Evolutionary conservation across 2,329 filamentous ascomycete genomes (phyloP).

Genomic region (Monilinia polystroma): DNA sequence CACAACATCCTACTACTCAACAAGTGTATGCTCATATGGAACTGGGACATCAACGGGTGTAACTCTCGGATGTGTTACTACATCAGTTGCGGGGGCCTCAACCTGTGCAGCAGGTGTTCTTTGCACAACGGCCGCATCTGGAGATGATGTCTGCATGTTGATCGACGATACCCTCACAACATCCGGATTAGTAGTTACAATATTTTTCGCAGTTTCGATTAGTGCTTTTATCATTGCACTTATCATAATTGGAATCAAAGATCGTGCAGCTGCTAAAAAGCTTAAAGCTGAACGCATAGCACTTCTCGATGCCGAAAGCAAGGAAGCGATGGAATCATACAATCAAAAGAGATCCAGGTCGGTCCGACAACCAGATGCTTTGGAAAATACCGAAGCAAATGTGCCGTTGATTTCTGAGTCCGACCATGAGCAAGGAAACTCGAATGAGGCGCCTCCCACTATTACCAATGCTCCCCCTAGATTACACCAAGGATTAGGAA

Average conservation of each 20-base stretch:
- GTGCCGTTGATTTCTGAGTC: not conserved
- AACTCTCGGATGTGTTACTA: conserved; percentile 18
- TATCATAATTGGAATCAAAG: conserved; percentile 9
- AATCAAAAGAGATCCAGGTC: not conserved
- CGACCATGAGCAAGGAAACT: not conserved
- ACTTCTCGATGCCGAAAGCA: conserved; percentile 16
- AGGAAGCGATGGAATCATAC: conserved; percentile 1
- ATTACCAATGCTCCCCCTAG: not conserved
- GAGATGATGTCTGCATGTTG: conserved; percentile 1
- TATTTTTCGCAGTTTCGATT: conserved; percentile 15
- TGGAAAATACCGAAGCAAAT: conserved; percentile 1
- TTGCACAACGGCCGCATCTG: conserved; percentile 14
- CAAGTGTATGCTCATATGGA: conserved; percentile 18
- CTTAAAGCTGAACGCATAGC: conserved; percentile 2
- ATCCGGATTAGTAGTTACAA: conserved; percentile 18
- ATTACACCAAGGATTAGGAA: not conserved
- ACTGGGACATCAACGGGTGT: conserved; percentile 20
- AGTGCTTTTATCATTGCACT: conserved; percentile 15
- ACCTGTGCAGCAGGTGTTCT: conserved; percentile 17
- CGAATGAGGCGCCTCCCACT: not conserved
- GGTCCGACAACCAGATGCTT: conserved; percentile 4
- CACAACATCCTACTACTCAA: conserved; percentile 16
- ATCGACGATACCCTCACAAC: conserved; percentile 12
- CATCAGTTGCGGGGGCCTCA: not conserved
- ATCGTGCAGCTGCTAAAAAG: conserved; percentile 1